phyloP scores from a whole-genome alignment of 2,329 filamentous ascomycete species.

The Beauveria caledonica region DNA sequence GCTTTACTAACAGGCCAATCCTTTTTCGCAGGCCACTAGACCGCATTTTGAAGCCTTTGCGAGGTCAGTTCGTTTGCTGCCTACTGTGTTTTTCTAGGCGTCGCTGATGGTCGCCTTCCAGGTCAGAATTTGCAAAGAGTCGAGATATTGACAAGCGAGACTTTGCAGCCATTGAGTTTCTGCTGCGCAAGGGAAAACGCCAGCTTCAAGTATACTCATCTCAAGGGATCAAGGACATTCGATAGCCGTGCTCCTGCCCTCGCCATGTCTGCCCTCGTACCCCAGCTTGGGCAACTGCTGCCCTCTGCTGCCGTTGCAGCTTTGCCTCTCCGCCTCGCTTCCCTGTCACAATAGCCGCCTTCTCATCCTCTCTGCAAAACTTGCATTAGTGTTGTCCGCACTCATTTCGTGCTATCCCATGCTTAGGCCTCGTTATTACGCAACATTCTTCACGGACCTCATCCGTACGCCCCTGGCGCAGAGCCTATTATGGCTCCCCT shows the following conservation, averaged over 20 bases:
- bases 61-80: conserved; percentile 37
- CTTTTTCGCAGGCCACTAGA: conserved; percentile 39
- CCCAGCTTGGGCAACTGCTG: conserved; percentile 1
- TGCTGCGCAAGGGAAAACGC: conserved; percentile 70
- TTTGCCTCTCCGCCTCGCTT: background rate
- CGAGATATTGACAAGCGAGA: conserved; percentile 68
- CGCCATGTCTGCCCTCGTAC: background rate
- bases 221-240: conserved; percentile 71
- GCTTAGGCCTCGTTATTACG: conserved; percentile 10
- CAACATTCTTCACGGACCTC: conserved; percentile 13
- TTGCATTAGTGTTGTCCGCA: background rate
- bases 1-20: conserved; percentile 14
- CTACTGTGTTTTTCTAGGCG: background rate
- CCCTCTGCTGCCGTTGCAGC: background rate
- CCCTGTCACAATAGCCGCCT: background rate
- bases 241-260: conserved; percentile 20
- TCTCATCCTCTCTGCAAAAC: background rate
- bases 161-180: conserved; percentile 76
- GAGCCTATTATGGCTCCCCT: conserved; percentile 21
- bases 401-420: conserved; percentile 10
- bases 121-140: conserved; percentile 69
- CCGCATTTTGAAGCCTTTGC: conserved; percentile 56
- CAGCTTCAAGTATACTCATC: conserved; percentile 79
- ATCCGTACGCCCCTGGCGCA: background rate
- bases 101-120: conserved; percentile 24